phyloP scores from a whole-genome alignment of 352 stramenopile genomes.

The Phytophthora tubulina region DNA sequence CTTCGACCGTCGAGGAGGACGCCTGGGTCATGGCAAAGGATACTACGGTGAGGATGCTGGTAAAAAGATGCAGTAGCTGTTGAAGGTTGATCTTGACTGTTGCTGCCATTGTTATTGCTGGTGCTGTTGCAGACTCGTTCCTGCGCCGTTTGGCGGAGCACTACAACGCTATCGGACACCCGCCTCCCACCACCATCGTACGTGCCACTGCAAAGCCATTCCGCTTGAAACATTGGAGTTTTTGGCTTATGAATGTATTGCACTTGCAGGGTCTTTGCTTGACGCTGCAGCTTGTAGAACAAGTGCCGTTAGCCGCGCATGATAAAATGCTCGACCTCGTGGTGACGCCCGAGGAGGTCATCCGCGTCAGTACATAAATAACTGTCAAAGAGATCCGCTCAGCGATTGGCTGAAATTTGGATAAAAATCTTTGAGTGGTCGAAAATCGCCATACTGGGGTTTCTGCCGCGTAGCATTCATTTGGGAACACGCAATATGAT shows the following conservation, averaged over 20 bases:
- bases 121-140: constrained; percentile 68
- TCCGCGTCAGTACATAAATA: constrained; percentile 40
- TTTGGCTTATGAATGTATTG: constrained; percentile 2
- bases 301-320: constrained; percentile 71
- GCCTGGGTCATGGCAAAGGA: constrained; percentile 88
- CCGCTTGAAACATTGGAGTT: neutral
- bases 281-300: constrained; percentile 62
- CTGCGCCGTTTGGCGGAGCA: constrained; percentile 65
- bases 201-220: constrained; percentile 26
- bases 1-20: constrained; percentile 81
- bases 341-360: constrained; percentile 69
- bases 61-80: neutral
- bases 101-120: neutral
- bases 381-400: constrained; percentile 9
- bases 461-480: constrained; percentile 21
- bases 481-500: constrained; percentile 28
- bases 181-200: constrained; percentile 70
- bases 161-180: constrained; percentile 47
- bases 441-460: constrained; percentile 9
- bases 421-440: constrained; percentile 22
- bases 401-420: constrained; percentile 20
- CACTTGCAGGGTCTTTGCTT: constrained; percentile 71
- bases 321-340: constrained; percentile 75
- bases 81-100: constrained; percentile 16
- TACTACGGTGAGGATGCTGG: constrained; percentile 76